A percentile compares a stretch with the other conserved stretches of the same genome.
phyloP scores from a whole-genome alignment of 768 basidiomycete genomes.

The Hydnomerulius pinastri region DNA sequence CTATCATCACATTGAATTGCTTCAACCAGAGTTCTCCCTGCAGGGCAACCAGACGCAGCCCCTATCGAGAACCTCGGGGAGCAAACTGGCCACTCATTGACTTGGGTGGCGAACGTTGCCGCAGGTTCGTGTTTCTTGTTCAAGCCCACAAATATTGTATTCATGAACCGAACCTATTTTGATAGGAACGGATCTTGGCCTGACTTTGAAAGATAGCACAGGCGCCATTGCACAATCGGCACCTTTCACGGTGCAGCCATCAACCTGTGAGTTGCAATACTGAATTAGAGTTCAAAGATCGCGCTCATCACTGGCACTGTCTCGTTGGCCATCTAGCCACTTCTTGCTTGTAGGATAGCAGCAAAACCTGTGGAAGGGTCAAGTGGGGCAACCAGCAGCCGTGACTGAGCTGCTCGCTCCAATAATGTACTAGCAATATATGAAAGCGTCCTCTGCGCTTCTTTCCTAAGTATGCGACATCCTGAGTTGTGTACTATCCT shows the following conservation, averaged over 20 bases:
- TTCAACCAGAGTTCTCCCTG: slow-evolving; percentile 51
- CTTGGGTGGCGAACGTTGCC: slow-evolving; percentile 54
- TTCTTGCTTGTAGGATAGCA: slow-evolving; percentile 7
- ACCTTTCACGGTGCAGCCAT: slow-evolving; percentile 43
- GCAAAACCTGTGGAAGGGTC: too few species aligned
- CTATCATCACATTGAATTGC: not conserved
- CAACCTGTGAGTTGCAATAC: not conserved
- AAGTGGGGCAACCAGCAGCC: too few species aligned
- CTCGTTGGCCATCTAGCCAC: slow-evolving; percentile 5
- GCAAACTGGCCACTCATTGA: slow-evolving; percentile 39
- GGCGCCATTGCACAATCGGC: slow-evolving; percentile 50
- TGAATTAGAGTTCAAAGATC: not conserved
- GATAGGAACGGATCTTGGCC: slow-evolving; percentile 48
- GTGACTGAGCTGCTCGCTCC: too few species aligned
- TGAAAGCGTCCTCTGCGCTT: too few species aligned
- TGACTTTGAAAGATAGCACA: slow-evolving; percentile 55
- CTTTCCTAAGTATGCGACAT: too few species aligned
- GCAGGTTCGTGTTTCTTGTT: slow-evolving; percentile 36
- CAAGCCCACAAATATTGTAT: not conserved
- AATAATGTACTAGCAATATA: too few species aligned
- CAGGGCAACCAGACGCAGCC: slow-evolving; percentile 41
- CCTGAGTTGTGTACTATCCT: too few species aligned
- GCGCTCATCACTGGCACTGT: not conserved
- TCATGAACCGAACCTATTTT: not conserved
- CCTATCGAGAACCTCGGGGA: slow-evolving; percentile 47